Conservation (phyloP, 169 alveolate species). For the Ichthyophthirius multifiliis region DNA sequence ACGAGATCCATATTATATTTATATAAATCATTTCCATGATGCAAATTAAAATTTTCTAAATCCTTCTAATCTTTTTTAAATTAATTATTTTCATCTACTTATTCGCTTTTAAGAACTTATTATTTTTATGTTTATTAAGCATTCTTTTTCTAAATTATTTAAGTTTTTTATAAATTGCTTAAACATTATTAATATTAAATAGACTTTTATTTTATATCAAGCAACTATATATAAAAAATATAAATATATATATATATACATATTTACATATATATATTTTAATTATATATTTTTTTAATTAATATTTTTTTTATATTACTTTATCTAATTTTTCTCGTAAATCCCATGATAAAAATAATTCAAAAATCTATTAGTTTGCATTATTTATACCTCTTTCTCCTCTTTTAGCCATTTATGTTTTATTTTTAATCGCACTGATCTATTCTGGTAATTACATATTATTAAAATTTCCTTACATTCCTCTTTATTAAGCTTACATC, state of each 20-base stretch:
- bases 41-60: not conserved
- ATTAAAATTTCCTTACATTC: not conserved
- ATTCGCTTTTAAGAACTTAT: not conserved
- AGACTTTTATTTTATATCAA: constrained; percentile 1
- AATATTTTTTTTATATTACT: not conserved
- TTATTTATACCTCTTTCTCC: not conserved
- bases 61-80: not conserved
- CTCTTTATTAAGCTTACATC: not conserved
- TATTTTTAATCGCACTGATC: not conserved
- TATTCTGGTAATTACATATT: not conserved
- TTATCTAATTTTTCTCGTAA: constrained; percentile 11
- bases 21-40: not conserved
- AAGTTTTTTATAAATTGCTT: not conserved
- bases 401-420: not conserved
- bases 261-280: not conserved
- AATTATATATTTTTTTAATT: not conserved
- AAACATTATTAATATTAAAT: constrained; percentile 2
- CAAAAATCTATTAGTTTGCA: constrained; percentile 11
- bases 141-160: not conserved
- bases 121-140: not conserved
- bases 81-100: not conserved
- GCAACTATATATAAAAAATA: not conserved
- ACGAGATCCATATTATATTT: not conserved
- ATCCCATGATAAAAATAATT: constrained; percentile 17
- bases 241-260: not conserved